Evolutionary conservation across 2,329 filamentous ascomycete genomes (phyloP).

Genomic region (Neofusicoccum cordaticola): DNA sequence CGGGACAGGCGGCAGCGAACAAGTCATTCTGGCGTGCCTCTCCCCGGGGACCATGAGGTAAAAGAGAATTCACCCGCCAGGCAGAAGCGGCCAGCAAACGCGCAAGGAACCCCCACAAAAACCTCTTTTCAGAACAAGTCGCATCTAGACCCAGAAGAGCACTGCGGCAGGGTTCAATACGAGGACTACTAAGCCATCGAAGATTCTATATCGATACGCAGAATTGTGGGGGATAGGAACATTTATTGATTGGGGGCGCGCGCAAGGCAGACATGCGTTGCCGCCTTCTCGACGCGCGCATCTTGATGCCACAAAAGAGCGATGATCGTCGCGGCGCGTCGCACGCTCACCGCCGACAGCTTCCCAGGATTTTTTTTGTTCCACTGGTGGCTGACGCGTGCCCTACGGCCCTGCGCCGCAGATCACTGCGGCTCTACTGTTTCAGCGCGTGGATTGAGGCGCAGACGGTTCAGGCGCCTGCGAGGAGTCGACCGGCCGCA

Average conservation of each 20-base stretch:
- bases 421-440: slow-evolving; percentile 6
- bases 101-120: too few species aligned
- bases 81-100: too few species aligned
- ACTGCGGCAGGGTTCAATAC: too few species aligned
- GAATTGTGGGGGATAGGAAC: neutral
- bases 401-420: neutral
- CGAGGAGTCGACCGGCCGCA: neutral
- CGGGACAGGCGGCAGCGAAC: neutral
- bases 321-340: neutral
- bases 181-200: neutral
- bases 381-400: neutral
- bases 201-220: neutral
- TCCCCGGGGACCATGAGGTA: neutral
- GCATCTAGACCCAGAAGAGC: too few species aligned
- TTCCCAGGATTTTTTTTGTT: neutral
- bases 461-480: neutral
- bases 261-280: neutral
- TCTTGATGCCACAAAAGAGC: too few species aligned
- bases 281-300: neutral
- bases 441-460: neutral
- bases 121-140: too few species aligned
- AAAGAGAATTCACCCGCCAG: too few species aligned
- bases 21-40: neutral
- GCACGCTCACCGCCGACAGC: neutral
- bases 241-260: too few species aligned